Percentiles rank a stretch among this genome's conserved stretches.
phyloP scores from a whole-genome alignment of 768 basidiomycete species.

The Macrolepiota fuliginosa region DNA sequence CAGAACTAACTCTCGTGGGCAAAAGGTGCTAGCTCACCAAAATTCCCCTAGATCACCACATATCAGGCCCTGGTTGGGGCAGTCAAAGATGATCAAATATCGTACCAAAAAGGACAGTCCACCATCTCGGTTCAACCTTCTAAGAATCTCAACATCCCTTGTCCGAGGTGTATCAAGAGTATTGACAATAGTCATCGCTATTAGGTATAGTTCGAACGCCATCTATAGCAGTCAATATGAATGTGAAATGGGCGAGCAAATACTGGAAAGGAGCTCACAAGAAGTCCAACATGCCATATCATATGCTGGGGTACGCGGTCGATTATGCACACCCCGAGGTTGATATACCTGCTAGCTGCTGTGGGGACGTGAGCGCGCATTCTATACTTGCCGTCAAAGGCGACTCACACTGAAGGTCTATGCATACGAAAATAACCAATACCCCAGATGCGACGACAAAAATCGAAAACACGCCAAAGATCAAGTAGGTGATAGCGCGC shows the following conservation, averaged over 20 bases:
- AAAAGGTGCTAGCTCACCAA: background rate
- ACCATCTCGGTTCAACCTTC: slow-evolving; percentile 4
- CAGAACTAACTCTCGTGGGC: background rate
- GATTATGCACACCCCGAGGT: background rate
- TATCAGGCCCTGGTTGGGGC: background rate
- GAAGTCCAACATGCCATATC: background rate
- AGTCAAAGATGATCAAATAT: too few species aligned
- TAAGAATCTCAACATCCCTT: slow-evolving; percentile 4
- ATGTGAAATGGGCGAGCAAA: too few species aligned
- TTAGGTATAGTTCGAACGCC: slow-evolving; percentile 5
- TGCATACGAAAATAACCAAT: background rate
- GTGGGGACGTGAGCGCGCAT: background rate
- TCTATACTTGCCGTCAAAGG: background rate
- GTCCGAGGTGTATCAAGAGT: slow-evolving; percentile 2
- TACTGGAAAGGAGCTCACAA: background rate
- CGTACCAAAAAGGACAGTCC: slow-evolving; percentile 2
- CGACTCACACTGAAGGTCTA: background rate
- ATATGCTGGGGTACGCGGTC: background rate
- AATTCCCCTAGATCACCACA: background rate
- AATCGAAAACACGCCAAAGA: background rate
- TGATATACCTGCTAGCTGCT: background rate
- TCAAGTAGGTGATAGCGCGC: background rate
- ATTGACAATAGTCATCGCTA: slow-evolving; percentile 1
- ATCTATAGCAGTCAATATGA: background rate
- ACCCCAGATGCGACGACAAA: background rate